Evolutionary conservation across 345 rosid genomes (phyloP).

Genomic region (Aethionema arabicum): DNA sequence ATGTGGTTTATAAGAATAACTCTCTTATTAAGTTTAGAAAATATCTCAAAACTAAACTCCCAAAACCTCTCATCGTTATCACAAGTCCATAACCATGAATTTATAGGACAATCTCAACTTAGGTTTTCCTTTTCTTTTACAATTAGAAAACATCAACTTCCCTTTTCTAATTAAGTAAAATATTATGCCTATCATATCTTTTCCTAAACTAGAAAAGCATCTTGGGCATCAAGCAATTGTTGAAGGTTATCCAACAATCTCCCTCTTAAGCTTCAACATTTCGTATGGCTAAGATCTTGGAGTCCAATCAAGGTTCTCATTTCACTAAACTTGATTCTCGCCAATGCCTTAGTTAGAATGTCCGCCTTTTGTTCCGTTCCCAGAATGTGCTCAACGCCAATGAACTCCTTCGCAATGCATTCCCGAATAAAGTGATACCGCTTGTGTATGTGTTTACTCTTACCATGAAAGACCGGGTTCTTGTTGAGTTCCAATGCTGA

Average conservation of each 20-base stretch:
- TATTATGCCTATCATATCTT: too few relatives aligned
- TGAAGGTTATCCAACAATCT: background rate
- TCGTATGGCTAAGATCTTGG: too few relatives aligned
- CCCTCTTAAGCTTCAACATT: background rate
- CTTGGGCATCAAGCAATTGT: background rate
- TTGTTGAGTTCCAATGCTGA: background rate
- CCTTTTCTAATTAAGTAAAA: too few relatives aligned
- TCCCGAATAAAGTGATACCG: background rate
- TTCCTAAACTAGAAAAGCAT: background rate
- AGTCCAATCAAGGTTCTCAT: too few relatives aligned
- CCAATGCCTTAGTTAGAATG: background rate
- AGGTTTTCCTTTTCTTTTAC: too few relatives aligned
- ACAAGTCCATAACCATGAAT: too few relatives aligned
- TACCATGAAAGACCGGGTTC: background rate
- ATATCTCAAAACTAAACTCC: too few relatives aligned
- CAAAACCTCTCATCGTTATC: too few relatives aligned
- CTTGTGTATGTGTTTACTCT: background rate
- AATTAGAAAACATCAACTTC: too few relatives aligned
- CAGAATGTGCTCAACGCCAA: background rate
- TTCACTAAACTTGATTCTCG: background rate
- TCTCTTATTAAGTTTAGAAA: too few relatives aligned
- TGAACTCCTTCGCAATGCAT: background rate
- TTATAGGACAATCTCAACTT: too few relatives aligned
- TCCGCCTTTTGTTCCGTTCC: background rate
- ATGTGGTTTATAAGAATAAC: too few relatives aligned